Conservation (phyloP, 108 stramenopile species). For the Nannochloropsis salina region DNA sequence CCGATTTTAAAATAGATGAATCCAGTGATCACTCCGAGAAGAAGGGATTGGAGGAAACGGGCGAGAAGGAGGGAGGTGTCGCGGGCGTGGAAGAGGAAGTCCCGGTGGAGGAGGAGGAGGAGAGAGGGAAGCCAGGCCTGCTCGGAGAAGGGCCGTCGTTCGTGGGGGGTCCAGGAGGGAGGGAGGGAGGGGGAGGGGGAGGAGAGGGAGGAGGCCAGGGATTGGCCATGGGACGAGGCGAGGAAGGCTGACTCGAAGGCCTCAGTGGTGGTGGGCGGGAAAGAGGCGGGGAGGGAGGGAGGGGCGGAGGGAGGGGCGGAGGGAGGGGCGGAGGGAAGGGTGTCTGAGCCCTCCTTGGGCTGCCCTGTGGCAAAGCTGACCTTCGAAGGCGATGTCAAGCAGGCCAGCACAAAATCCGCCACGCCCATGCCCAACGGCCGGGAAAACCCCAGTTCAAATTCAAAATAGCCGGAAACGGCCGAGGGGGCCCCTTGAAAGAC, state of each 20-base stretch:
- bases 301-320: too few relatives aligned
- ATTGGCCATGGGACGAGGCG: neutral
- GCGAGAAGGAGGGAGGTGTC: constrained; percentile 12
- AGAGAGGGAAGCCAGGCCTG: neutral
- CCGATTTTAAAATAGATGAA: neutral
- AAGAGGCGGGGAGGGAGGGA: too few relatives aligned
- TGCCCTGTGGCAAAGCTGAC: too few relatives aligned
- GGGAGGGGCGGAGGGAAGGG: too few relatives aligned
- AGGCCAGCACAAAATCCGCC: neutral
- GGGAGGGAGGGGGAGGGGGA: neutral
- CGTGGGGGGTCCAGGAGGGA: neutral
- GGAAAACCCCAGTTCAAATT: neutral
- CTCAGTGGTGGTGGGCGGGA: neutral
- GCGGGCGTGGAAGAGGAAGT: neutral
- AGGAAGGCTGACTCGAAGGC: neutral
- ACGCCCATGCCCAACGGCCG: neutral
- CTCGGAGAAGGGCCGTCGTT: neutral
- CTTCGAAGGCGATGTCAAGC: neutral
- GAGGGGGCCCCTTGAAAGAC: neutral
- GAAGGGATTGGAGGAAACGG: constrained; percentile 15
- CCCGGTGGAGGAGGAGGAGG: neutral
- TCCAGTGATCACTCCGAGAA: neutral
- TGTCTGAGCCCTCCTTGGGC: too few relatives aligned
- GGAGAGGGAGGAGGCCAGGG: constrained; percentile 10
- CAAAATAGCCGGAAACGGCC: neutral